Evolutionary conservation across 2,329 filamentous ascomycete genomes (phyloP).

Genomic region (Neonectria hederae): DNA sequence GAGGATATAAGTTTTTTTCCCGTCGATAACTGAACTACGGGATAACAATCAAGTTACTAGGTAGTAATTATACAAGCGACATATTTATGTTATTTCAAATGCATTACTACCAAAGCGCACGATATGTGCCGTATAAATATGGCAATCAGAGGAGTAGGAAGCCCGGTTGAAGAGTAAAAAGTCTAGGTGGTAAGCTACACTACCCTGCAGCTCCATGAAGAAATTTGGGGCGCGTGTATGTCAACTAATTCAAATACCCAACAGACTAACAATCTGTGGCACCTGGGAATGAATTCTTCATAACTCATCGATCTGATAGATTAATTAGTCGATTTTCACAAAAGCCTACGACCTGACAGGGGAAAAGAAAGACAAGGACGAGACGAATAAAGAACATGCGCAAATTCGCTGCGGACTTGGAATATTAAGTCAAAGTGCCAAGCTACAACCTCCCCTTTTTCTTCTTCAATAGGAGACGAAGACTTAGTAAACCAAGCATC

Average conservation of each 20-base stretch:
- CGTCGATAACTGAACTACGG: too few species aligned
- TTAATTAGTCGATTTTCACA: too few species aligned
- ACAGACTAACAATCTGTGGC: too few species aligned
- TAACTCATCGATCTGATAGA: neutral
- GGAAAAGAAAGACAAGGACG: neutral
- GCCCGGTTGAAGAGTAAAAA: neutral
- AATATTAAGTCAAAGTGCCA: neutral
- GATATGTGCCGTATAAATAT: too few species aligned
- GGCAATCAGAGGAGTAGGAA: too few species aligned
- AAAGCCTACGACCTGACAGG: neutral
- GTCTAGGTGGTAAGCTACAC: neutral
- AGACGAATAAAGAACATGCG: neutral
- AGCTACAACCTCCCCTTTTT: neutral
- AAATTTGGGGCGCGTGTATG: too few species aligned
- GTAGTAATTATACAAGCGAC: too few species aligned
- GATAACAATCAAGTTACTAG: too few species aligned
- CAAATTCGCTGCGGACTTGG: neutral
- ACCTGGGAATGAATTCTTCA: neutral
- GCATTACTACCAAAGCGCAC: too few species aligned
- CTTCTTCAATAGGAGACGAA: neutral
- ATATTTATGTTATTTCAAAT: too few species aligned
- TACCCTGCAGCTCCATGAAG: neutral
- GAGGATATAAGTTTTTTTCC: too few species aligned
- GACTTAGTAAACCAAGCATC: constrained; percentile 29
- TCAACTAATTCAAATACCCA: too few species aligned